Conservation (phyloP, 495 filamentous ascomycete species). For the Lasiosphaeria ovina region DNA sequence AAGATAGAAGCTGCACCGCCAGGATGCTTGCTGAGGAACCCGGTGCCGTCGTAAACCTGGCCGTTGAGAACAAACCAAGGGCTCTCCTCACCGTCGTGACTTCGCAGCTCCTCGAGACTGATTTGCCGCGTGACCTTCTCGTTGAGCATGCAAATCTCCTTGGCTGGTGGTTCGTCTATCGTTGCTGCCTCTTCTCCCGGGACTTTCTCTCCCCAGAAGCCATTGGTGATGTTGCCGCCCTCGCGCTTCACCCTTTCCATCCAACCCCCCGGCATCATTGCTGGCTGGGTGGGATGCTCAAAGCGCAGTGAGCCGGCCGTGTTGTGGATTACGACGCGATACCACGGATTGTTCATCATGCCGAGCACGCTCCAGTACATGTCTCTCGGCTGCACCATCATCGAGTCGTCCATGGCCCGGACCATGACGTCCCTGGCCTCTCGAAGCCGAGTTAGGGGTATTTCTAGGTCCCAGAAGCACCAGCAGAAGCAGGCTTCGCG, state of each 20-base stretch:
- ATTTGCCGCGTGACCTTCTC: slow-evolving; percentile 62
- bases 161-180: slow-evolving; percentile 40
- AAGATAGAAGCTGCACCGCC: slow-evolving; percentile 88
- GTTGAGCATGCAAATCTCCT: slow-evolving; percentile 80
- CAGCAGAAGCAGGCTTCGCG: slow-evolving; percentile 85
- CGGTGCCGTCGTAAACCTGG: slow-evolving; percentile 87
- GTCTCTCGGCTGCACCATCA: slow-evolving; percentile 84
- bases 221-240: slow-evolving; percentile 78
- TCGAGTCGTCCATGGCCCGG: slow-evolving; percentile 86
- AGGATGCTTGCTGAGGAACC: slow-evolving; percentile 81
- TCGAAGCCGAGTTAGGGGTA: slow-evolving; percentile 61
- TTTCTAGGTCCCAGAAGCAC: slow-evolving; percentile 87
- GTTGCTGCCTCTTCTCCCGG: slow-evolving; percentile 53
- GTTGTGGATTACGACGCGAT: slow-evolving; percentile 72
- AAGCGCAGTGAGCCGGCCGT: slow-evolving; percentile 69
- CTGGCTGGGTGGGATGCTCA: slow-evolving; percentile 88
- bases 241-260: slow-evolving; percentile 93
- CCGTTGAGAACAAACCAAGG: slow-evolving; percentile 94
- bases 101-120: slow-evolving; percentile 67
- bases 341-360: slow-evolving; percentile 99
- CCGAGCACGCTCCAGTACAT: slow-evolving; percentile 97
- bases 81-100: slow-evolving; percentile 61
- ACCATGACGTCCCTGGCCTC: slow-evolving; percentile 73
- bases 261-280: slow-evolving; percentile 79
- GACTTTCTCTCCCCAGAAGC: slow-evolving; percentile 80